These are phyloP conservation scores for Colletotrichum godetiae DNA, from an alignment of 2,329 filamentous ascomycete genomes.

Conservation along the genomic window DNA sequence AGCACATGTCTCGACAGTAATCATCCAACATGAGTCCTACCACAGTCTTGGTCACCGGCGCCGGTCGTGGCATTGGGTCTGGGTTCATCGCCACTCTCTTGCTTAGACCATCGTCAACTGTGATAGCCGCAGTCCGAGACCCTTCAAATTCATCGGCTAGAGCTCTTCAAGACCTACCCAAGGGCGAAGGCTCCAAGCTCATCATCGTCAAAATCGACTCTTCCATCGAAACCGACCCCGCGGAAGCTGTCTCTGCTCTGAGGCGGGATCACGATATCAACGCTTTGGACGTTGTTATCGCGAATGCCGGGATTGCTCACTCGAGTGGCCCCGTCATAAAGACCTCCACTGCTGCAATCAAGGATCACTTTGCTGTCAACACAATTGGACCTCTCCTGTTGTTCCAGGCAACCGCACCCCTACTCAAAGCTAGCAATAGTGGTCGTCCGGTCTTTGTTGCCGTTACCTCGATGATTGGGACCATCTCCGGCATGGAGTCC, in stretches of 20 bases:
- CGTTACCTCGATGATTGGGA: constrained; percentile 39
- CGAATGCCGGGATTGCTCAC: constrained; percentile 58
- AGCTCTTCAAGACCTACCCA: constrained; percentile 48
- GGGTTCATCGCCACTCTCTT: constrained; percentile 20
- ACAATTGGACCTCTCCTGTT: constrained; percentile 12
- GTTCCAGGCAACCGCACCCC: constrained; percentile 39
- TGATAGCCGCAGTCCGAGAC: constrained; percentile 53
- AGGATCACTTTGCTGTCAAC: constrained; percentile 53
- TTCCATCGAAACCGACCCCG: constrained; percentile 45
- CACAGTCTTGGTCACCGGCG: constrained; percentile 44
- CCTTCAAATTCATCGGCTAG: constrained; percentile 39
- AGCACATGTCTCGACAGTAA: too few relatives aligned
- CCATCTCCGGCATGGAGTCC: constrained; percentile 25
- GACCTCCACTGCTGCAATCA: constrained; percentile 42
- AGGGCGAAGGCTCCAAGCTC: constrained; percentile 46
- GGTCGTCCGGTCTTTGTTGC: constrained; percentile 40
- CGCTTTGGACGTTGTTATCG: constrained; percentile 61
- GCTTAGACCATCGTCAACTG: constrained; percentile 40
- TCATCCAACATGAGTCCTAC: too few relatives aligned
- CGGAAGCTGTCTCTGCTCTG: constrained; percentile 45
- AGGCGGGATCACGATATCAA: constrained; percentile 46
- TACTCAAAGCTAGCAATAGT: constrained; percentile 38
- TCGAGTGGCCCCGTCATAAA: constrained; percentile 30
- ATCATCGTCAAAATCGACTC: constrained; percentile 56
- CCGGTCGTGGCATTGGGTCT: constrained; percentile 20